Evolutionary conservation across 768 basidiomycete genomes (phyloP).

Genomic region (Collybia mongolica): DNA sequence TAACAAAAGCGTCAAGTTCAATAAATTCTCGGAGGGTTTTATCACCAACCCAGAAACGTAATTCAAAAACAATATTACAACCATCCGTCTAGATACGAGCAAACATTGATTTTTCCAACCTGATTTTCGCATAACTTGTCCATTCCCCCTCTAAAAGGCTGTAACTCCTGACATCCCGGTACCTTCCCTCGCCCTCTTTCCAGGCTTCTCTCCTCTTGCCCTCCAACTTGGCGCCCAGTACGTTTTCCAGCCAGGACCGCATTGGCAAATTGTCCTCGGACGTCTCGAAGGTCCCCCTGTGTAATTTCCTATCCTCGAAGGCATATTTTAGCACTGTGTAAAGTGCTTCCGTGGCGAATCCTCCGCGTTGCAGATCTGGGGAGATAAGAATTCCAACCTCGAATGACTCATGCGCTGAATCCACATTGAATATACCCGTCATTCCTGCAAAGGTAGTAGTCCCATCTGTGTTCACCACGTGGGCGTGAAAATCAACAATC

Average conservation of each 20-base stretch:
- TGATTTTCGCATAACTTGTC: constrained; percentile 29
- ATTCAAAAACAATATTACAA: no score
- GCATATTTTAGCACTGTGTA: constrained; percentile 36
- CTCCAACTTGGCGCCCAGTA: constrained; percentile 37
- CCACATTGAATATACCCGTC: constrained; percentile 37
- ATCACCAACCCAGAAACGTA: no score
- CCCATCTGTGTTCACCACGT: constrained; percentile 24
- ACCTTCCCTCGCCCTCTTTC: constrained; percentile 32
- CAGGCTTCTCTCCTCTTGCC: constrained; percentile 37
- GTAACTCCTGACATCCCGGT: constrained; percentile 38
- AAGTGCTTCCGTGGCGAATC: constrained; percentile 43
- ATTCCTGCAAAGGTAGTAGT: constrained; percentile 30
- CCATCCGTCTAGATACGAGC: neutral
- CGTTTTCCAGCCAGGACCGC: constrained; percentile 44
- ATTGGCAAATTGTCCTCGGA: constrained; percentile 39
- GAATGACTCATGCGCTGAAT: constrained; percentile 31
- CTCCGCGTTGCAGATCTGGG: constrained; percentile 33
- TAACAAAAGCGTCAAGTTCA: no score
- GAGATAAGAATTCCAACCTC: constrained; percentile 40
- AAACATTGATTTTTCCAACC: constrained; percentile 20
- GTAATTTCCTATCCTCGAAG: constrained; percentile 40
- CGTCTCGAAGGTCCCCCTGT: constrained; percentile 42
- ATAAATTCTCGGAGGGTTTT: no score
- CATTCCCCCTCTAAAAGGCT: constrained; percentile 44
- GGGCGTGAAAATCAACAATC: constrained; percentile 36